These are phyloP conservation scores for Debaryomyces psychrophilus DNA, from an alignment of 1,139 yeast genomes.

Conservation along the genomic window DNA sequence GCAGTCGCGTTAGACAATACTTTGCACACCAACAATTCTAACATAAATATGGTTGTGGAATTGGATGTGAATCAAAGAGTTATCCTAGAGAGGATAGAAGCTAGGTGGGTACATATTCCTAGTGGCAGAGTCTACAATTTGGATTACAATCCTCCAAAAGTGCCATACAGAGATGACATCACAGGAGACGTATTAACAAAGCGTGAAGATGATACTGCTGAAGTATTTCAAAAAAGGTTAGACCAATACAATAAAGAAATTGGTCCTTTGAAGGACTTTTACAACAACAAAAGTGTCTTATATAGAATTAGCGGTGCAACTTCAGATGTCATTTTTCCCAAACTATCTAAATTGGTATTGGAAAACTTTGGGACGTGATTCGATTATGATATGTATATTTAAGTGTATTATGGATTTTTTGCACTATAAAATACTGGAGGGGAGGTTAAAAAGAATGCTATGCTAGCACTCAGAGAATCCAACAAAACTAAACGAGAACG, in stretches of 20 bases:
- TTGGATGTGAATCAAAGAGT: conserved; percentile 80
- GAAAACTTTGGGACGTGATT: conserved; percentile 23
- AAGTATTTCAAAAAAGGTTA: conserved; percentile 68
- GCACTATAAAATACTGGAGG: neutral
- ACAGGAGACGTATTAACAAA: conserved; percentile 85
- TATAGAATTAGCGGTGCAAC: conserved; percentile 71
- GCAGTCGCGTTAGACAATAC: conserved; percentile 61
- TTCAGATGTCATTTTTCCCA: conserved; percentile 81
- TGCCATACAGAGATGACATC: conserved; percentile 77
- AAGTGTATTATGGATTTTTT: neutral
- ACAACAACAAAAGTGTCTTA: conserved; percentile 54
- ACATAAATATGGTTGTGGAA: conserved; percentile 76
- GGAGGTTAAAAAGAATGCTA: neutral
- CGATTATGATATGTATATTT: neutral
- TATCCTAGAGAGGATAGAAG: conserved; percentile 78
- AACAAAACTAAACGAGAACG: too few species aligned
- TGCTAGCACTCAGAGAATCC: too few species aligned
- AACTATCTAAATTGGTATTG: conserved; percentile 50
- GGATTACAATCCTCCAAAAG: conserved; percentile 87
- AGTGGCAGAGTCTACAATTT: conserved; percentile 87
- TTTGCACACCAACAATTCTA: conserved; percentile 40
- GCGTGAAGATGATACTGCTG: conserved; percentile 77
- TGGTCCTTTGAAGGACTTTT: conserved; percentile 66
- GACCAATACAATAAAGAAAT: conserved; percentile 62
- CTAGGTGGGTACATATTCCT: conserved; percentile 80